Base-by-base conservation (phyloP, 768 basidiomycete species). In the Lenzites betulinus region DNA sequence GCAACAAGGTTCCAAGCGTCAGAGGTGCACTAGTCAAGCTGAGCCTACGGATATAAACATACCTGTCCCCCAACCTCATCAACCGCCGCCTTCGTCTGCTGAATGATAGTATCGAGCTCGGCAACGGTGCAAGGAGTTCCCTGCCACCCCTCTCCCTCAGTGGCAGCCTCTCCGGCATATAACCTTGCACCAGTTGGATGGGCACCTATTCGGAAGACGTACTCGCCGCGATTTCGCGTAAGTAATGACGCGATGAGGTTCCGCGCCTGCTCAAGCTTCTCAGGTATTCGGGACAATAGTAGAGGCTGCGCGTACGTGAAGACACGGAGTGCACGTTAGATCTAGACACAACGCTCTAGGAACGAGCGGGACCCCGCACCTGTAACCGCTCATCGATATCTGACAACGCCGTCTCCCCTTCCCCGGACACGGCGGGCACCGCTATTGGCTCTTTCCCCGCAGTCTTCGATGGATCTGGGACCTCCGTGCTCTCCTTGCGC, bases 11-110 rank as follows among this genome's bases (percentile, higher is more conserved):
- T 15, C 3, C 12, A n/a, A 26, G 35, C 28, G 7, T 28, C 28
- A 18, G 20, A 38, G 22, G 18, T 56, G 18, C 39, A 13, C 20
- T 51, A 20, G 12, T 8, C 20, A n/a, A 11, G 11, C 16, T 15
- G 3, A 30, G 20, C 12, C 57, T 28, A 35, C 12, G 57, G 49
- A 44, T 16, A 58, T 15, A 22, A 51, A 51, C 69, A 18, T 58
- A 92, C 91, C 79, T 90, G 89, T 20, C 88, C 92, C 18, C 92
- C 92, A 38, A 93, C 80, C 66, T 93, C 92, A 59, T 92, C 90
- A 0, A 86, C 86, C 0, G 77, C 74, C 43, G 73, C 76, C 4
- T 72, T 77, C 49, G 91, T 69, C 64, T 73, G 74, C 4, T 74
- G 67, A 33, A 73, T 73, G 23, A 91, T 71, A 2, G 54, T 67